phyloP scores from a whole-genome alignment of 257 asterid genomes.

The Pogostemon cablin region DNA sequence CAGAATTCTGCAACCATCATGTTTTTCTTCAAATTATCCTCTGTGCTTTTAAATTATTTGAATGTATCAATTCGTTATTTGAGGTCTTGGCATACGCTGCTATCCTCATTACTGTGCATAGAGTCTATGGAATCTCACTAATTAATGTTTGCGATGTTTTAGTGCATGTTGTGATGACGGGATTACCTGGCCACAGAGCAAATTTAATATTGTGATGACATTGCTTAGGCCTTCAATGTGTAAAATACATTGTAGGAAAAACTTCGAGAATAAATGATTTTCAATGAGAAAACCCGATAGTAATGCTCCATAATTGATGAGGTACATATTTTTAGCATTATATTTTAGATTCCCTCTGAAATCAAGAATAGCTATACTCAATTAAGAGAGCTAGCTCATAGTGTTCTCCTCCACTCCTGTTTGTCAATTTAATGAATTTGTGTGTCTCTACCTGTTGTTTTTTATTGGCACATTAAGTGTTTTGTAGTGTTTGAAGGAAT shows the following conservation, averaged over 20 bases:
- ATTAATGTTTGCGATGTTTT: neutral
- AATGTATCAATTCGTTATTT: neutral
- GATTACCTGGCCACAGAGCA: slow-evolving; percentile 5
- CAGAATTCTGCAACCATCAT: neutral
- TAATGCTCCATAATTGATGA: neutral
- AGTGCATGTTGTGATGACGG: neutral
- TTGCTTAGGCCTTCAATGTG: neutral
- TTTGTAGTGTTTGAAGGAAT: slow-evolving; percentile 18
- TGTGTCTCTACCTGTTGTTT: slow-evolving; percentile 12
- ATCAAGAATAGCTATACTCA: neutral
- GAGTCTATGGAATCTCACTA: neutral
- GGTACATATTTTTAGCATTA: neutral
- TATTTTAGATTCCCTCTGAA: neutral
- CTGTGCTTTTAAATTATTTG: slow-evolving; percentile 8
- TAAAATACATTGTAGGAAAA: neutral
- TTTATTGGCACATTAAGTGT: slow-evolving; percentile 18
- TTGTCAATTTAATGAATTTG: slow-evolving; percentile 9
- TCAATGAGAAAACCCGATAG: neutral
- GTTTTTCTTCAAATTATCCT: slow-evolving; percentile 13
- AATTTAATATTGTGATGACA: neutral
- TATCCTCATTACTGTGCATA: slow-evolving; percentile 13
- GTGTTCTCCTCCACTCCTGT: neutral
- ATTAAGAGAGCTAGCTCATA: neutral
- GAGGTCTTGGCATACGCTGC: neutral
- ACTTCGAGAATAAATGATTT: neutral